phyloP scores from a whole-genome alignment of 2,329 filamentous ascomycete species.

The Colletotrichum salicis region DNA sequence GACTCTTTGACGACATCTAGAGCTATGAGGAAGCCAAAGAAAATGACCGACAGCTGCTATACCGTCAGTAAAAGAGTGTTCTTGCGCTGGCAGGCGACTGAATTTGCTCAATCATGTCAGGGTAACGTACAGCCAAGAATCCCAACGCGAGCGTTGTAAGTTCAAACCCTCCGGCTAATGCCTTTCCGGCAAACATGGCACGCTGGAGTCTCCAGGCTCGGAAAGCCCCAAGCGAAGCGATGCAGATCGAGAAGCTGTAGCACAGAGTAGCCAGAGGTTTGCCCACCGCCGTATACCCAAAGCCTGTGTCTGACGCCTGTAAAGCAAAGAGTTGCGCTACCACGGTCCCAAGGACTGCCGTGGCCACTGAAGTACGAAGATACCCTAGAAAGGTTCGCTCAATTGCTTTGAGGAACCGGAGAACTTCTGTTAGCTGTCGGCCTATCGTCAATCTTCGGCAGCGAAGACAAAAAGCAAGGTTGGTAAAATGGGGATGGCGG shows the following conservation, averaged over 20 bases:
- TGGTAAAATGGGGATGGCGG: not conserved
- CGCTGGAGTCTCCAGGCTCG: constrained; percentile 46
- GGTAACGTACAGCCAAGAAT: constrained; percentile 32
- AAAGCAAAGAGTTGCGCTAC: constrained; percentile 75
- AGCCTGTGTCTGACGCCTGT: constrained; percentile 48
- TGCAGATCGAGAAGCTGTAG: constrained; percentile 52
- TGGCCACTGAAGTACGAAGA: constrained; percentile 74
- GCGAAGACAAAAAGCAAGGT: not conserved
- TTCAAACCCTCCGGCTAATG: constrained; percentile 46
- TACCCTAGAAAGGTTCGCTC: constrained; percentile 81
- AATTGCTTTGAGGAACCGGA: constrained; percentile 61
- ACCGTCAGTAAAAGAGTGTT: not conserved
- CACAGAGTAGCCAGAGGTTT: constrained; percentile 64
- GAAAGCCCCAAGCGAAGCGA: constrained; percentile 44
- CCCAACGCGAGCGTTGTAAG: constrained; percentile 35
- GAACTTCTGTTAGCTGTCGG: constrained; percentile 30
- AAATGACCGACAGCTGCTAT: constrained; percentile 11
- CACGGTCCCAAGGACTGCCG: constrained; percentile 73
- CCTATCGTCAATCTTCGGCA: constrained; percentile 1
- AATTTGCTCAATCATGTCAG: too few relatives aligned
- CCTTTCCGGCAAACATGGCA: constrained; percentile 43
- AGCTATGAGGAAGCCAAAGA: constrained; percentile 35
- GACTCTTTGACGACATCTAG: constrained; percentile 34
- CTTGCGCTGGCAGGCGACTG: too few relatives aligned
- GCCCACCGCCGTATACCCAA: constrained; percentile 71